Percentiles rank a stretch among this genome's conserved stretches.
Conservation (phyloP, 208 protist genomes). For the Porcisia hertigi region DNA sequence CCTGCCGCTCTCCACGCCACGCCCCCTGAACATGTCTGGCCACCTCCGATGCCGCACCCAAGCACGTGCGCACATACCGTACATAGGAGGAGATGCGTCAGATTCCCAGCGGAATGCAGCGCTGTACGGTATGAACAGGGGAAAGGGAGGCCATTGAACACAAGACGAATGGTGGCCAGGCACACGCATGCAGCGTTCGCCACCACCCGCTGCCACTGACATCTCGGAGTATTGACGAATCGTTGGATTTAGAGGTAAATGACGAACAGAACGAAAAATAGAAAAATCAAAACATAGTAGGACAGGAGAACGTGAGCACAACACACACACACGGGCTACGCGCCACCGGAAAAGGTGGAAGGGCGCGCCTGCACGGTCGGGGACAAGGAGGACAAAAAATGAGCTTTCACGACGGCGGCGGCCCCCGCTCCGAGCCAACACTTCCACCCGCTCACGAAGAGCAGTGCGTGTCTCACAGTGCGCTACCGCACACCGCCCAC, state of each 20-base stretch:
- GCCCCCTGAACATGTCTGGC: background rate
- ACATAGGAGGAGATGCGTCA: background rate
- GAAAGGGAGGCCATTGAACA: too few relatives aligned
- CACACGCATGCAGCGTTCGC: too few relatives aligned
- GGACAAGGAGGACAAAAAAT: background rate
- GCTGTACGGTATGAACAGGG: too few relatives aligned
- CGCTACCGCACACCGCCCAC: too few relatives aligned
- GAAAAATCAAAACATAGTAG: constrained; percentile 15
- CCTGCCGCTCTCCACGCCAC: background rate
- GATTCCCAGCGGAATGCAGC: background rate
- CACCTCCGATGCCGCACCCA: background rate
- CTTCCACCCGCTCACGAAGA: too few relatives aligned
- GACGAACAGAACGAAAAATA: background rate
- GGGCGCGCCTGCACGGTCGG: background rate
- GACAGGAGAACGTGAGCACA: background rate
- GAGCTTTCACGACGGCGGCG: background rate
- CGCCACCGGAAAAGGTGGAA: background rate
- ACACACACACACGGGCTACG: too few relatives aligned
- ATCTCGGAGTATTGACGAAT: too few relatives aligned
- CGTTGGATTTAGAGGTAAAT: background rate
- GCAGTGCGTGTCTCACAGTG: too few relatives aligned
- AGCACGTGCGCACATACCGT: background rate
- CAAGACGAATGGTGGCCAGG: too few relatives aligned
- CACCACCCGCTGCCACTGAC: too few relatives aligned
- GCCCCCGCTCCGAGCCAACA: too few relatives aligned